These are phyloP conservation scores for Hygrophorus russula DNA, from an alignment of 768 basidiomycete species.

Conservation along the genomic window DNA sequence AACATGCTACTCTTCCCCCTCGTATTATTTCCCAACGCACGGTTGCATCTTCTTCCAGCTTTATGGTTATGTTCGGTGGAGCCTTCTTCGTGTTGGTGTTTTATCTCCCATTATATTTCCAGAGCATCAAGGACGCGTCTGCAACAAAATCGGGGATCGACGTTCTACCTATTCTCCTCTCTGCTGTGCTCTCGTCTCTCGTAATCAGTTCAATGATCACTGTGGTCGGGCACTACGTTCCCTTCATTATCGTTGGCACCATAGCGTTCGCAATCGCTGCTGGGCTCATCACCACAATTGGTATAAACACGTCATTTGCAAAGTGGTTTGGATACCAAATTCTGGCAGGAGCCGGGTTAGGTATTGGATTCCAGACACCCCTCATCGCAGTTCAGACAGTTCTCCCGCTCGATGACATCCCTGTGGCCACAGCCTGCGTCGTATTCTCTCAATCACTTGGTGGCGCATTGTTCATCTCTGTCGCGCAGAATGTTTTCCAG, in stretches of 20 bases:
- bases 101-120: slow-evolving; percentile 14
- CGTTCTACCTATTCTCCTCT: slow-evolving; percentile 23
- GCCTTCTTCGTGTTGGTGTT: slow-evolving; percentile 3
- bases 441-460: slow-evolving; percentile 12
- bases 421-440: slow-evolving; percentile 8
- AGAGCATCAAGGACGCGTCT: slow-evolving; percentile 25
- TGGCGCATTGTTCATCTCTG: slow-evolving; percentile 12
- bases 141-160: slow-evolving; percentile 24
- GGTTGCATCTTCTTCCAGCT: background rate
- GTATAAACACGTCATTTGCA: slow-evolving; percentile 10
- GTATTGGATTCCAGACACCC: slow-evolving; percentile 14
- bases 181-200: slow-evolving; percentile 27
- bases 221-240: slow-evolving; percentile 23
- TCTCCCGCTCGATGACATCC: slow-evolving; percentile 9
- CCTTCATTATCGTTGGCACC: slow-evolving; percentile 17
- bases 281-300: slow-evolving; percentile 22
- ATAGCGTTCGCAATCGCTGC: slow-evolving; percentile 21
- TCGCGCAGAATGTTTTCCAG: slow-evolving; percentile 12
- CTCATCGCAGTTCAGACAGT: slow-evolving; percentile 11
- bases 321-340: slow-evolving; percentile 15
- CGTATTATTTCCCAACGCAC: slow-evolving; percentile 3
- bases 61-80: slow-evolving; percentile 1
- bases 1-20: slow-evolving; percentile 1
- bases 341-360: slow-evolving; percentile 19
- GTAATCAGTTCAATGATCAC: slow-evolving; percentile 25